Evolutionary conservation across 768 basidiomycete genomes (phyloP).

Genomic region (Agaricus blazei): DNA sequence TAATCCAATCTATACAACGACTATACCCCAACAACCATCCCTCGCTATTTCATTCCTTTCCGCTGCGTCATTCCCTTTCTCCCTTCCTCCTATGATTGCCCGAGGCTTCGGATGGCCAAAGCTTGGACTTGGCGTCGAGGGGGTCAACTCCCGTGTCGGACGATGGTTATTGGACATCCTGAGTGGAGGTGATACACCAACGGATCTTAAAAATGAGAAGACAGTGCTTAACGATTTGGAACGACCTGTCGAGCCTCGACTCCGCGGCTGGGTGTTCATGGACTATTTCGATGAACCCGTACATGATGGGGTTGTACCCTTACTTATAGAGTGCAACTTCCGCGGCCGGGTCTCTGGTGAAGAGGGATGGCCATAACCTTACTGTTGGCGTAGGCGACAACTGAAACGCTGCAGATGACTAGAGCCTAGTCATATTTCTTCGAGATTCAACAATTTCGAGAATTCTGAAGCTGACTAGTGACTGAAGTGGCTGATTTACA

Average conservation of each 20-base stretch:
- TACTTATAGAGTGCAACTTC: slow-evolving; percentile 79
- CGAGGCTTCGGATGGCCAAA: slow-evolving; percentile 82
- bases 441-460: too few species aligned
- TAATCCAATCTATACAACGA: slow-evolving; percentile 15
- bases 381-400: neutral
- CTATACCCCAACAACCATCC: slow-evolving; percentile 23
- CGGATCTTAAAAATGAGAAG: slow-evolving; percentile 10
- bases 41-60: slow-evolving; percentile 80
- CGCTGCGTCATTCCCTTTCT: slow-evolving; percentile 76
- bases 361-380: slow-evolving; percentile 33
- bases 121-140: slow-evolving; percentile 75
- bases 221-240: neutral
- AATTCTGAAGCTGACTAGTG: too few species aligned
- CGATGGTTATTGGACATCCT: slow-evolving; percentile 65
- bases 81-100: slow-evolving; percentile 71
- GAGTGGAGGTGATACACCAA: slow-evolving; percentile 6
- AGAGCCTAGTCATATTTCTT: neutral
- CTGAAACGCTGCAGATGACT: too few species aligned
- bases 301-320: slow-evolving; percentile 44
- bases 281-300: slow-evolving; percentile 69
- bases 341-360: slow-evolving; percentile 39
- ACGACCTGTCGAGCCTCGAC: slow-evolving; percentile 29
- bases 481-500: too few species aligned
- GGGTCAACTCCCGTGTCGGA: slow-evolving; percentile 74
- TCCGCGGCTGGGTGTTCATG: slow-evolving; percentile 74